Percentiles rank a stretch among this genome's conserved stretches.
These are phyloP conservation scores for Stemphylium beticola DNA, from an alignment of 2,329 filamentous ascomycete species.

Conservation along the genomic window DNA sequence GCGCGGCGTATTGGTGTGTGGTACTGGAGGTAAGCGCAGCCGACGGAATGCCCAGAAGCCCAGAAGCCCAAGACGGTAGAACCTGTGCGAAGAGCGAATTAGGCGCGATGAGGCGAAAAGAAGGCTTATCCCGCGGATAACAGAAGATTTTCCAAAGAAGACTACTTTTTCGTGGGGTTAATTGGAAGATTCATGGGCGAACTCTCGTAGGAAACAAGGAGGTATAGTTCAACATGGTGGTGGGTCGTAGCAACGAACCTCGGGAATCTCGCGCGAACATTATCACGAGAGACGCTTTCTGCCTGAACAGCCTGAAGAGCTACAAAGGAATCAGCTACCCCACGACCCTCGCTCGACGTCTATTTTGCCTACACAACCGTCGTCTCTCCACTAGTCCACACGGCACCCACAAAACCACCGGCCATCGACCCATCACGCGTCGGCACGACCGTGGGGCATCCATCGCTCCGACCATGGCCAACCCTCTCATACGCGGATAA, in stretches of 20 bases:
- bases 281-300: constrained; percentile 1
- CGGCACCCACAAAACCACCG: background rate
- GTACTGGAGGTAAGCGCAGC: constrained; percentile 6
- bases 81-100: constrained; percentile 9
- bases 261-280: background rate
- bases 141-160: background rate
- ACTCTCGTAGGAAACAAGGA: background rate
- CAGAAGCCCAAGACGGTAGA: constrained; percentile 18
- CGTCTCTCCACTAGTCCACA: background rate
- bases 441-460: constrained; percentile 16
- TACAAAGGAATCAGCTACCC: background rate
- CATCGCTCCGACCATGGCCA: constrained; percentile 7
- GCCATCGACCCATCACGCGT: constrained; percentile 12
- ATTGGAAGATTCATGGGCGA: background rate
- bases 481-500: constrained; percentile 28
- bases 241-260: background rate
- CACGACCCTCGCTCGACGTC: background rate
- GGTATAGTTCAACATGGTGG: background rate
- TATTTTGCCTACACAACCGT: constrained; percentile 4
- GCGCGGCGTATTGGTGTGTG: background rate
- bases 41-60: constrained; percentile 14
- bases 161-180: background rate
- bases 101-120: constrained; percentile 1
- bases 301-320: constrained; percentile 10
- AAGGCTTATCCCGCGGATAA: constrained; percentile 9